A percentile compares a stretch with the other conserved stretches of the same genome.
phyloP scores from a whole-genome alignment of 345 rosid genomes.

The Acer yangbiense region DNA sequence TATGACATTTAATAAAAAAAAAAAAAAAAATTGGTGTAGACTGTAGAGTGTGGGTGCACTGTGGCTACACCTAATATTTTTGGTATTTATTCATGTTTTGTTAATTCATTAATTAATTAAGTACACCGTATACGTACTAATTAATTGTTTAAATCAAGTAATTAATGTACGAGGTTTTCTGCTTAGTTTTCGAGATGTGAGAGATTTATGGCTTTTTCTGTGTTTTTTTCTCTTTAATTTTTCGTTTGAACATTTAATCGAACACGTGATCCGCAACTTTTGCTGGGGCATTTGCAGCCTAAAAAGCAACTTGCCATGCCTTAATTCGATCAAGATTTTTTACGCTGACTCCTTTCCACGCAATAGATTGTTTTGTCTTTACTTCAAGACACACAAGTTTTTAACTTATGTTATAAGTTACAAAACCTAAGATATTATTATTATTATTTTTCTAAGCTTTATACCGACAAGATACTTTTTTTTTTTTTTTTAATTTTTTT shows the following conservation, averaged over 20 bases:
- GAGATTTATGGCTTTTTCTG: background rate
- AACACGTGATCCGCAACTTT: background rate
- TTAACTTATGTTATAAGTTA: background rate
- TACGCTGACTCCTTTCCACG: background rate
- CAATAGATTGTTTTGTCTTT: background rate
- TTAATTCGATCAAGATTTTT: background rate
- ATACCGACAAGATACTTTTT: too few relatives aligned
- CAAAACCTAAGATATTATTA: background rate
- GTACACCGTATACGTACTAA: background rate
- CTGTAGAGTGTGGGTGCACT: too few relatives aligned
- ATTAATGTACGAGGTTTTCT: constrained; percentile 10
- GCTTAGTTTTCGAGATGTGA: background rate
- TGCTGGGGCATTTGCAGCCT: background rate
- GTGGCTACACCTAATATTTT: too few relatives aligned
- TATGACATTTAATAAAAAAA: too few relatives aligned
- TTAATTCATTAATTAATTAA: background rate
- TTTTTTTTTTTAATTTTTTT: too few relatives aligned
- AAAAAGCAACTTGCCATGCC: background rate
- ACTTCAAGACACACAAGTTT: background rate
- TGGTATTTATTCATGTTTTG: background rate
- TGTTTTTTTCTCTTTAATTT: background rate
- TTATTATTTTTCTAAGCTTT: too few relatives aligned
- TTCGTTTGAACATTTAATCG: background rate
- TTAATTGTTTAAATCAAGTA: background rate
- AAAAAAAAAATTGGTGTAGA: too few relatives aligned